Base-by-base conservation (phyloP, 1,139 yeast genomes). In the Magnusiomyces sp. region DNA sequence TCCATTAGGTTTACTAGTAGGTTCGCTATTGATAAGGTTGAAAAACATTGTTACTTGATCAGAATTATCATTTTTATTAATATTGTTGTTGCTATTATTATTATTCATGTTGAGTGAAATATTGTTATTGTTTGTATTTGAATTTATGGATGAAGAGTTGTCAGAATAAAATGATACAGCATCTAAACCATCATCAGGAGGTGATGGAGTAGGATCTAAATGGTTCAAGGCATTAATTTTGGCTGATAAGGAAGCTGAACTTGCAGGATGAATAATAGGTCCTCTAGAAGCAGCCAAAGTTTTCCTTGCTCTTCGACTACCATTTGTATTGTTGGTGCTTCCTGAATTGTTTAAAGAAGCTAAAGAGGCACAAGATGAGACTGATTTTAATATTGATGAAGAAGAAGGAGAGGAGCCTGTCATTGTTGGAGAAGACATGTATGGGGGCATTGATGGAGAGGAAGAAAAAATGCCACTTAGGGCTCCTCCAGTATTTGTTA, bases 161-260 rank as follows among this genome's bases (percentile, higher is more conserved):
- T n/a, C n/a, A n/a, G n/a, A n/a, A n/a, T n/a, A n/a, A n/a, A n/a
- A n/a, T n/a, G n/a, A n/a, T n/a, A n/a, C n/a, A n/a, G n/a, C n/a
- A n/a, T n/a, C n/a, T n/a, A n/a, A n/a, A n/a, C n/a, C n/a, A n/a
- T n/a, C n/a, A n/a, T n/a, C 45, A 3, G 46, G 43, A 20, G 42
- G 32, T 19, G 27, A 29, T 13, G 27, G 43, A 16, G 42, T 40
- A 16, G 27, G 32, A 19, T 40, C 42, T 6, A 9, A 40, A 2
- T 37, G 16, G 36, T 10, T 14, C 40, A 40, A 27, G 38, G 38
- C 46, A 16, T 38, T 37, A 31, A 47, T 20, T n/a, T 42, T 38
- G 11, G 48, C 39, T 4, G 50, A 47, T 9, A 47, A 17, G 19
- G 50, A 47, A 13, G 50, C 50, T 7, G 50, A 47, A 19, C 46